These are phyloP conservation scores for Salvia miltiorrhiza DNA, from an alignment of 257 asterid genomes.

Conservation along the genomic window DNA sequence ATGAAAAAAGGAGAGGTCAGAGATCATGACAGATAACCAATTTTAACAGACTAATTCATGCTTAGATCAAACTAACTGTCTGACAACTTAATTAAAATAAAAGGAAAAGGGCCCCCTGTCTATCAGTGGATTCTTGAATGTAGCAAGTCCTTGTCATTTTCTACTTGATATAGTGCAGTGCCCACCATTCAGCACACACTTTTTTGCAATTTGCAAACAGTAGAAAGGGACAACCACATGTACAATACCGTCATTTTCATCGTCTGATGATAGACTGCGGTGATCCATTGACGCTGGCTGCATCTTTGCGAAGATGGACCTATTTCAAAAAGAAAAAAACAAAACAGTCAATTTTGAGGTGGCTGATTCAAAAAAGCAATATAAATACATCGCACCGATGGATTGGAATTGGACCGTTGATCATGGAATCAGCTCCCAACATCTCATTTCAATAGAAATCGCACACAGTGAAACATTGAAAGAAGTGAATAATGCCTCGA, in stretches of 20 bases:
- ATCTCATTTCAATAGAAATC: not conserved
- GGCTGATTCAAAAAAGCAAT: not conserved
- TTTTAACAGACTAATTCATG: slow-evolving; percentile 3
- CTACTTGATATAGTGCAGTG: slow-evolving; percentile 26
- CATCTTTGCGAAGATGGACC: slow-evolving; percentile 15
- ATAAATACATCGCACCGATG: not conserved
- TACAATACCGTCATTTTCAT: slow-evolving; percentile 14
- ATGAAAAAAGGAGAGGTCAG: not conserved
- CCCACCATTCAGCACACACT: slow-evolving; percentile 19
- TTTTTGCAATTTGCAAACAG: slow-evolving; percentile 13
- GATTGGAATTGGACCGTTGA: slow-evolving; percentile 3
- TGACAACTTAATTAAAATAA: slow-evolving; percentile 10
- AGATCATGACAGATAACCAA: slow-evolving; percentile 1
- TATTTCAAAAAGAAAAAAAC: not conserved
- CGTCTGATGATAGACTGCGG: slow-evolving; percentile 13
- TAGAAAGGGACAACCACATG: slow-evolving; percentile 24
- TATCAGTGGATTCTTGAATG: slow-evolving; percentile 25
- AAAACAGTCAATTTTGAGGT: slow-evolving; percentile 10
- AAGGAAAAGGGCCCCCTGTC: slow-evolving; percentile 21
- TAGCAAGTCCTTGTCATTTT: slow-evolving; percentile 29
- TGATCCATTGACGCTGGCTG: slow-evolving; percentile 12
- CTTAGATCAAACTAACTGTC: not conserved
- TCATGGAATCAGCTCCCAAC: not conserved
- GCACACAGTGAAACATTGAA: not conserved
- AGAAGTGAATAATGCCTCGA: not conserved